A percentile compares a stretch with the other conserved stretches of the same genome.
Conservation (phyloP, 2,329 filamentous ascomycete species). For the Colletotrichum musae region DNA sequence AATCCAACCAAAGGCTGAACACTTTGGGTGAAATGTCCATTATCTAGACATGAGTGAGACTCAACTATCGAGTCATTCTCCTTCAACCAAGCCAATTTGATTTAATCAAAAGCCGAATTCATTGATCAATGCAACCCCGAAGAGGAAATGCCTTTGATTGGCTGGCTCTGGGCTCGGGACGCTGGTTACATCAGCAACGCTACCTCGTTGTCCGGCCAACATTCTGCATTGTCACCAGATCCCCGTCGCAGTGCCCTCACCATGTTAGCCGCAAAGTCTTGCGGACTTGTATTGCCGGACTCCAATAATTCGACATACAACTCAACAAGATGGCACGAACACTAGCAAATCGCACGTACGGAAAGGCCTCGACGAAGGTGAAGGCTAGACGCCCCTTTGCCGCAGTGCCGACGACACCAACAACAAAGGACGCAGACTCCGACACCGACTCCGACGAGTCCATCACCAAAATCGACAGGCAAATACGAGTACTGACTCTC, state of each 20-base stretch:
- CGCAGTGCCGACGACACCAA: constrained; percentile 66
- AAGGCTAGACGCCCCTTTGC: constrained; percentile 65
- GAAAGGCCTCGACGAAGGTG: constrained; percentile 62
- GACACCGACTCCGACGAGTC: constrained; percentile 30
- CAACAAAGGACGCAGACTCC: constrained; percentile 12
- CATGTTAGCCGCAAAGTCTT: background rate
- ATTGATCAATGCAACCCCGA: no score
- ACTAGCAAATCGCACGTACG: constrained; percentile 63
- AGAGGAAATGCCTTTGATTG: no score
- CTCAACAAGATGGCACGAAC: constrained; percentile 60
- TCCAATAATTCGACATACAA: background rate
- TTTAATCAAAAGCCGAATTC: no score
- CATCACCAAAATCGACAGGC: constrained; percentile 52
- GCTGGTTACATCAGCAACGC: no score
- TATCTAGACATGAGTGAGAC: no score
- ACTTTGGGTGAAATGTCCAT: no score
- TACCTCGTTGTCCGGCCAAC: constrained; percentile 27
- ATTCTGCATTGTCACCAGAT: constrained; percentile 33
- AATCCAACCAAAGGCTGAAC: no score
- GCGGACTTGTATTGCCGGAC: no score
- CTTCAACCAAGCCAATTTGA: no score
- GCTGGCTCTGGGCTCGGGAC: no score
- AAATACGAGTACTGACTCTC: constrained; percentile 51
- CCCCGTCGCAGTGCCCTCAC: constrained; percentile 6
- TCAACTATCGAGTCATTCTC: no score